Conservation (phyloP, 2,329 filamentous ascomycete species). For the Trichoderma gracile region DNA sequence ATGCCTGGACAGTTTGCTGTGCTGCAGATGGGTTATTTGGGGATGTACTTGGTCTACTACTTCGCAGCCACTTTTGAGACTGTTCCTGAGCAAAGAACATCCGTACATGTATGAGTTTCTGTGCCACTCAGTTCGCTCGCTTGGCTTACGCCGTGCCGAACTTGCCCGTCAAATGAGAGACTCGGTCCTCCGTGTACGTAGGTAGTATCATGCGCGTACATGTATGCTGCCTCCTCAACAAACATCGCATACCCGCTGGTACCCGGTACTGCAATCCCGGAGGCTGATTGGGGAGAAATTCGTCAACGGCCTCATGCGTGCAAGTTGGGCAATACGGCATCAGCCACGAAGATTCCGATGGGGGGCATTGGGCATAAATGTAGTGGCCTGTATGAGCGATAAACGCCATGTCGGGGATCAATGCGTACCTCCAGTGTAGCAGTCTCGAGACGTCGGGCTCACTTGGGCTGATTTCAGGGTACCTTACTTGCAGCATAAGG, state of each 20-base stretch:
- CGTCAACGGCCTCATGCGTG: not conserved
- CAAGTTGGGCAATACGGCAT: not conserved
- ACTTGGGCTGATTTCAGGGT: conserved; percentile 1
- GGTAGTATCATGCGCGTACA: too few relatives aligned
- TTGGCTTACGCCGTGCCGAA: too few relatives aligned
- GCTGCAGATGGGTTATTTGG: too few relatives aligned
- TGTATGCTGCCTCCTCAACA: not conserved
- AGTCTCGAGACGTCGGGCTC: conserved; percentile 2
- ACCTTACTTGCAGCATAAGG: not conserved
- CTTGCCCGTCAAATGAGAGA: not conserved
- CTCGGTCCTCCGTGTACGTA: too few relatives aligned
- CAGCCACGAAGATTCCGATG: not conserved
- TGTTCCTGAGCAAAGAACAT: not conserved
- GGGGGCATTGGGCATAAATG: not conserved
- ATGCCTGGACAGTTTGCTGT: not conserved
- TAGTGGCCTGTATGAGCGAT: not conserved
- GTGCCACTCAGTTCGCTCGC: too few relatives aligned
- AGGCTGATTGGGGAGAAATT: too few relatives aligned
- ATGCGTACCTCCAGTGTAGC: not conserved
- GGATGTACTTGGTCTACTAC: too few relatives aligned
- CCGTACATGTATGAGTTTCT: not conserved
- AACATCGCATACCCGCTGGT: conserved; percentile 9
- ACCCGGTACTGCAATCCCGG: not conserved
- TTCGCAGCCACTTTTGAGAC: too few relatives aligned
- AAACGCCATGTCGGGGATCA: not conserved